Conservation (phyloP, 257 asterid species). For the Solanum pimpinellifolium region DNA sequence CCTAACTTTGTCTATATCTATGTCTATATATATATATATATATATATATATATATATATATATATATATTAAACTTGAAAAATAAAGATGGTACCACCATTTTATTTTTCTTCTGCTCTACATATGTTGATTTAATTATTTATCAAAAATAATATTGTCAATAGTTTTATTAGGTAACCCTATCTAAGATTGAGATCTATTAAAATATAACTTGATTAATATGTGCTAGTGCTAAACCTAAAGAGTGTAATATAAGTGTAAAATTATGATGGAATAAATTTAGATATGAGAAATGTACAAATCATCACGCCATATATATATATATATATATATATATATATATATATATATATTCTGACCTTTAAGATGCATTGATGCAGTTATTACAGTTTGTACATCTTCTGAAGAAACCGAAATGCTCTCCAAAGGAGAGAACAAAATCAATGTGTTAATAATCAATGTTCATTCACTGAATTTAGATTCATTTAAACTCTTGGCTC, state of each 20-base stretch:
- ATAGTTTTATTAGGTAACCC: background rate
- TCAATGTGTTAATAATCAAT: background rate
- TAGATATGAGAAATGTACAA: too few species aligned
- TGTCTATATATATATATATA: too few species aligned
- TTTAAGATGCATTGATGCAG: too few species aligned
- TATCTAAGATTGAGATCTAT: background rate
- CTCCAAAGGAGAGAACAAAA: too few species aligned
- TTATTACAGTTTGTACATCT: background rate
- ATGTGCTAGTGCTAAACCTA: background rate
- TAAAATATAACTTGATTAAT: background rate
- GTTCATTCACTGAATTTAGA: background rate
- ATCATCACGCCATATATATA: too few species aligned
- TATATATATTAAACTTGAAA: background rate
- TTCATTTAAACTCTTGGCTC: background rate
- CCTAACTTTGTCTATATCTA: too few species aligned
- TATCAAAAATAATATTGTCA: too few species aligned
- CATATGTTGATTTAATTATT: background rate
- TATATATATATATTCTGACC: too few species aligned
- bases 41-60: too few species aligned
- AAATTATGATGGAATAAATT: too few species aligned
- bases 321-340: too few species aligned
- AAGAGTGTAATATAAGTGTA: background rate
- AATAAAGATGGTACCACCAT: background rate
- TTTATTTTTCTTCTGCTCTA: background rate
- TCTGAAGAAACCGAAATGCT: background rate